Evolutionary conservation across 2,329 filamentous ascomycete species (phyloP), one percentile per base, ranked within the genome.

Genomic region (Botrytis squamosa): DNA sequence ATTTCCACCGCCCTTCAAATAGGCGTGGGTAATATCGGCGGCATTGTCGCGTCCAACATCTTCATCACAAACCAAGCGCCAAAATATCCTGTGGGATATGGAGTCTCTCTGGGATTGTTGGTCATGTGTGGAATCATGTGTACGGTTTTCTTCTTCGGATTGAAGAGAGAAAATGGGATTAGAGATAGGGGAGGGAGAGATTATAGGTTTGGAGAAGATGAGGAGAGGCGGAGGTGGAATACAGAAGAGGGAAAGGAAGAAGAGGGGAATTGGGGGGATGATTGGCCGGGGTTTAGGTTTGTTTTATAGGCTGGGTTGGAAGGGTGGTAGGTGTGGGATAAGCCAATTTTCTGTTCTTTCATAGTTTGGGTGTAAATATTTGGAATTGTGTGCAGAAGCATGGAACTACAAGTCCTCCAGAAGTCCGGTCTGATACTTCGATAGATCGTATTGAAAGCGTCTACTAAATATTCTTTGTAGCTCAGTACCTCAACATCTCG

Each of bases 21-120:
- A 16, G 70, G 63, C 14, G 18, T 68, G 18, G 73, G 62, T 79
- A 81, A 40, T 18, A 62, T 57, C 7, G 71, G 71, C 1, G 71
- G 71, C 4, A 70, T 73, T 4, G 46, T 73, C 38, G 65, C 65
- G 8, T 70, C 65, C 1, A 73, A 73, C 16, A 63, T 73, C 3
- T 73, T 73, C 22, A 33, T 73, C 20, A 49, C 29, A 12, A 63
- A 63, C 1, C 52, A 73, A n/a, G 57, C 65, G n/a, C 71, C 71
- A 1, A 22, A n/a, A 4, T 73, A 73, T 64, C 40, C 40, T 4
- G 46, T 57, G 1, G 65, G 65, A 1, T 73, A 73, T 22, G 65
- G 64, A 3, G 57, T 52, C 4, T 59, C 38, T 36, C 55, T 73
- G n/a, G 65, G 33, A 7, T 52, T 73, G 57, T 1, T 70, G 5